Evolutionary conservation across 345 rosid genomes (phyloP), one percentile per base, ranked within the genome.

Genomic region (Iberis pinnata): DNA sequence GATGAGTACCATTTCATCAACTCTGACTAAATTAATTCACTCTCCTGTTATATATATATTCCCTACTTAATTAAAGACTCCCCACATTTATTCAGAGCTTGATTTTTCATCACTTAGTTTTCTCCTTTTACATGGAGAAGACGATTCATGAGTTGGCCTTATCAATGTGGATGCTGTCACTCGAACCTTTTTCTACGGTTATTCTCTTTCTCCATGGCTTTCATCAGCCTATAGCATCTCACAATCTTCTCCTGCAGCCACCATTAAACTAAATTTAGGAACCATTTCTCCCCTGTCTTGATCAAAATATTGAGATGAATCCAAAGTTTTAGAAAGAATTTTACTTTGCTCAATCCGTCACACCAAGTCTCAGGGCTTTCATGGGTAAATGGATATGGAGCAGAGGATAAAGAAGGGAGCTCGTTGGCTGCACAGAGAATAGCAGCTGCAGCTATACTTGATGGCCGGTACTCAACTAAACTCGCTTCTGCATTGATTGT

Each of bases 311-410:
- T n/a, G n/a, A 22, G 25, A 22, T 2, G 25, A 6, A 6, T n/a
- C n/a, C n/a, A n/a, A n/a, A 22, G 25, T 2, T 22, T 6, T 29
- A 29, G 10, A 29, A 29, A 4, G 9, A 4, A 27, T 18, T 77
- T 63, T 82, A 90, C 98, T 68, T 88, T 88, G 81, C 84, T 75
- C 58, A 92, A 73, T 51, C 98, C 98, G 22, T 78, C 82, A 61
- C 96, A 92, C 98, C 96, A 92, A n/a, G 86, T 74, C 74, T 92
- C 95, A 16, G 88, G 95, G 39, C 68, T 73, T 36, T 85, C 95
- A 3, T 88, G 86, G n/a, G n/a, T n/a, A n/a, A n/a, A n/a, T 0
- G 83, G 88, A 63, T 70, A 74, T 2, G 46, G 49, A 55, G 52
- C 61, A 35, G 83, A 81, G 4, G 96, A 70, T 71, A 88, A 60